phyloP scores from a whole-genome alignment of 176 grass and related monocot species.

The Zea luxurians region DNA sequence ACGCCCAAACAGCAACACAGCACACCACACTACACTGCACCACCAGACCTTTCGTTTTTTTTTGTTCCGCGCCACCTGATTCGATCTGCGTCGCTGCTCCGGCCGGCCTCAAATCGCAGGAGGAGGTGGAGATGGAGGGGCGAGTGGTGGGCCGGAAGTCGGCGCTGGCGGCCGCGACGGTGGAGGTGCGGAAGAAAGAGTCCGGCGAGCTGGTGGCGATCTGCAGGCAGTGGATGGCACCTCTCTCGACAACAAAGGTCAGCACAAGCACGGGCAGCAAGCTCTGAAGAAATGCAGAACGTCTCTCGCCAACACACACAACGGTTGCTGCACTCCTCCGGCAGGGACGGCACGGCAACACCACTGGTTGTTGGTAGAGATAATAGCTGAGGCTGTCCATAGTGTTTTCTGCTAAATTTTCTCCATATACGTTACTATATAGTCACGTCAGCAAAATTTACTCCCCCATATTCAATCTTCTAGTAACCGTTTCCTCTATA shows the following conservation, averaged over 20 bases:
- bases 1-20: neutral
- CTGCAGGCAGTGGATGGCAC: slow-evolving; percentile 55
- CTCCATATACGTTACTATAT: no score
- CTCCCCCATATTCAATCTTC: no score
- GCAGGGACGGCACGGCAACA: no score
- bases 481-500: no score
- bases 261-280: slow-evolving; percentile 37
- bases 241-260: slow-evolving; percentile 2
- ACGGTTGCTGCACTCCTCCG: no score
- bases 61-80: neutral
- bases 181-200: slow-evolving; percentile 53
- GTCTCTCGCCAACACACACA: no score
- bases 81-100: neutral
- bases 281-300: neutral
- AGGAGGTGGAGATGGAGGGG: slow-evolving; percentile 41
- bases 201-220: slow-evolving; percentile 53
- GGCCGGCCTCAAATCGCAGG: neutral
- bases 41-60: neutral
- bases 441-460: no score
- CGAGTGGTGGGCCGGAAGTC: slow-evolving; percentile 48
- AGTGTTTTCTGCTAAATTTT: no score
- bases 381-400: no score
- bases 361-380: no score
- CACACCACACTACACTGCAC: neutral
- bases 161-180: slow-evolving; percentile 44